These are phyloP conservation scores for Quambalaria eucalypti DNA, from an alignment of 1,284 basidiomycete genomes.

Conservation along the genomic window DNA sequence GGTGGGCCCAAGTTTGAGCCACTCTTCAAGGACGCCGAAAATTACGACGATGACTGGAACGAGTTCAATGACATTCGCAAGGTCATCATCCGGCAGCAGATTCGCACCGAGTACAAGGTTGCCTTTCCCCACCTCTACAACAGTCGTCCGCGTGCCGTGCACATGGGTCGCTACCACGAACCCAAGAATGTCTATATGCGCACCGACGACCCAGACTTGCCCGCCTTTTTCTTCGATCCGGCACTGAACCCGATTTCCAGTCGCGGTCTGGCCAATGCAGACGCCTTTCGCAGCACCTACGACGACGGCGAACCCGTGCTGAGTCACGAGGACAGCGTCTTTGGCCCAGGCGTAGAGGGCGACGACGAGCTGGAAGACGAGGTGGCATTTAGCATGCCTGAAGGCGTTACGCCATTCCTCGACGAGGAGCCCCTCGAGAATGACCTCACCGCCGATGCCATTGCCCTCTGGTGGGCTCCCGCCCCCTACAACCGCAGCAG, in stretches of 20 bases:
- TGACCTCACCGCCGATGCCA: conserved; percentile 88
- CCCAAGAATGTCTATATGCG: conserved; percentile 98
- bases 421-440: conserved; percentile 72
- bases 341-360: conserved; percentile 68
- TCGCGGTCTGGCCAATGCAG: conserved; percentile 22
- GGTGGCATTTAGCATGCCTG: conserved; percentile 80
- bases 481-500: conserved; percentile 90
- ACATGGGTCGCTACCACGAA: conserved; percentile 80
- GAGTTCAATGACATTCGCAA: conserved; percentile 99
- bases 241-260: conserved; percentile 64
- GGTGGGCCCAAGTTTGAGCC: conserved; percentile 84
- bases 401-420: conserved; percentile 73
- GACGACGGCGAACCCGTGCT: conserved; percentile 49
- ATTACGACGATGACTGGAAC: conserved; percentile 98
- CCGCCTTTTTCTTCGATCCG: conserved; percentile 99
- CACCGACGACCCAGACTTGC: conserved; percentile 94
- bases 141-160: conserved; percentile 88
- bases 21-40: conserved; percentile 74
- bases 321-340: conserved; percentile 82
- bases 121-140: conserved; percentile 99
- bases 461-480: conserved; percentile 97
- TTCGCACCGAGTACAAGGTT: conserved; percentile 97
- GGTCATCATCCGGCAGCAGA: conserved; percentile 96
- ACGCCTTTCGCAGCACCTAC: conserved; percentile 30
- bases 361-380: conserved; percentile 52